Base-by-base conservation (phyloP, 2,329 filamentous ascomycete genomes). In the Coniochaeta prunicola region DNA sequence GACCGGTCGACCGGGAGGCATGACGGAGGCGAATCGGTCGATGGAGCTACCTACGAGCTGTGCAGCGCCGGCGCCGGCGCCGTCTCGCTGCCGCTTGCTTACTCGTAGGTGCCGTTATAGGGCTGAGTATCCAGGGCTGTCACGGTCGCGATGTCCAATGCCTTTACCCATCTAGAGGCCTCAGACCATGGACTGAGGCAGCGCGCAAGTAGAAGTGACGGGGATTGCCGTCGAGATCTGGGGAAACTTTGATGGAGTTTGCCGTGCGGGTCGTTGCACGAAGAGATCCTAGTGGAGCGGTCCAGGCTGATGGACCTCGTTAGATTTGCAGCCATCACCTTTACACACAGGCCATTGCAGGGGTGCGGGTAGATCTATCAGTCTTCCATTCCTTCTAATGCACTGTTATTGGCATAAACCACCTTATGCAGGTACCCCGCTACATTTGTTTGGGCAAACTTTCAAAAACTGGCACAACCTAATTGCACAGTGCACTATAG, bases 1-100 rank as follows among this genome's bases (percentile, higher is more conserved):
- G 33, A 69, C 68, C 53, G 73, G 72, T 63, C 75, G 73, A 66
- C 72, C 73, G 67, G 70, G 69, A 68, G 73, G 73, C 74, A 76
- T 76, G 61, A 64, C 62, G 62, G 54, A 61, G 59, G 59, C 61
- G 58, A 59, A 59, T 57, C n/a, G 48, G 53, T 54, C 59, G 60
- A 53, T 26, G 40, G 21, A 10, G 21, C 5, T 45, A 24, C 17
- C 40, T 24, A 24, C 21, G 40, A 21, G 19, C 45, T 60, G 61
- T 62, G 63, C 62, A 61, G 62, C 62, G 63, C 64, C 62, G 62
- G 60, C 59, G 55, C 59, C 59, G 60, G 61, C 63, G 59, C 61
- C 63, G 56, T 55, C 53, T 45, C 40, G 40, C 40, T 45, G 40
- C 40, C 19, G 58, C 55, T 56, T 53, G 54, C 45, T 57, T 62